These are phyloP conservation scores for Phytopythium sindhum DNA, from an alignment of 352 stramenopile genomes.

Conservation along the genomic window DNA sequence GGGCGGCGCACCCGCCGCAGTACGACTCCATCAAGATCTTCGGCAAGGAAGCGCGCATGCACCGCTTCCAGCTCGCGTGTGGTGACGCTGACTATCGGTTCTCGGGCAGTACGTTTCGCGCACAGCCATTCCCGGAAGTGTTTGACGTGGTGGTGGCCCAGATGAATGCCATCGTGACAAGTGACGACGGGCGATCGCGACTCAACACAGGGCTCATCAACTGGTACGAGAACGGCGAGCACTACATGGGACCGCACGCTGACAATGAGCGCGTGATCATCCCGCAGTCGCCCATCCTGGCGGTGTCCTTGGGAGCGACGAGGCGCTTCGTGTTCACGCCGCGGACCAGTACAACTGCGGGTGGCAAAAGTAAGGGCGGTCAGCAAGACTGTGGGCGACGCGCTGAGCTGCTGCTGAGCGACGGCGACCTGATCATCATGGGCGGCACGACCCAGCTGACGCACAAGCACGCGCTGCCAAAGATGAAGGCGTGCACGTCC, in stretches of 20 bases:
- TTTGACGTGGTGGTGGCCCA: slow-evolving; percentile 39
- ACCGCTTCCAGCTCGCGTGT: slow-evolving; percentile 70
- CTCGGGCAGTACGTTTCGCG: slow-evolving; percentile 53
- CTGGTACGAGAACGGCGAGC: slow-evolving; percentile 79
- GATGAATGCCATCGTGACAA: slow-evolving; percentile 40
- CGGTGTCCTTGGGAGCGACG: slow-evolving; percentile 64
- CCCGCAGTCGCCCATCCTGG: slow-evolving; percentile 48
- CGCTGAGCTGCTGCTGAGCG: slow-evolving; percentile 49
- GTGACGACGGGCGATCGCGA: slow-evolving; percentile 23
- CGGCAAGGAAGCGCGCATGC: slow-evolving; percentile 51
- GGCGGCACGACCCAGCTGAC: slow-evolving; percentile 70
- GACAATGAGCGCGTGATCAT: slow-evolving; percentile 67
- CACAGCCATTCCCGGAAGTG: slow-evolving; percentile 33
- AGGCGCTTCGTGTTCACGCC: slow-evolving; percentile 69
- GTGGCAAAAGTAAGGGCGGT: too few relatives aligned
- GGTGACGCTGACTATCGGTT: slow-evolving; percentile 47
- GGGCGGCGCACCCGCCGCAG: slow-evolving; percentile 54
- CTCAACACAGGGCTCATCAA: slow-evolving; percentile 68
- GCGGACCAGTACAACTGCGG: too few relatives aligned
- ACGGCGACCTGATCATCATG: slow-evolving; percentile 83
- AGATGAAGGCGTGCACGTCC: slow-evolving; percentile 45
- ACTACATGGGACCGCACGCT: slow-evolving; percentile 79
- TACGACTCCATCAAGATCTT: slow-evolving; percentile 71
- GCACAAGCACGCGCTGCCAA: slow-evolving; percentile 80
- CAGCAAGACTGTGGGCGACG: slow-evolving; percentile 10